These are phyloP conservation scores for Melocanna baccifera DNA, from an alignment of 176 grass and related monocot genomes.

Conservation along the genomic window DNA sequence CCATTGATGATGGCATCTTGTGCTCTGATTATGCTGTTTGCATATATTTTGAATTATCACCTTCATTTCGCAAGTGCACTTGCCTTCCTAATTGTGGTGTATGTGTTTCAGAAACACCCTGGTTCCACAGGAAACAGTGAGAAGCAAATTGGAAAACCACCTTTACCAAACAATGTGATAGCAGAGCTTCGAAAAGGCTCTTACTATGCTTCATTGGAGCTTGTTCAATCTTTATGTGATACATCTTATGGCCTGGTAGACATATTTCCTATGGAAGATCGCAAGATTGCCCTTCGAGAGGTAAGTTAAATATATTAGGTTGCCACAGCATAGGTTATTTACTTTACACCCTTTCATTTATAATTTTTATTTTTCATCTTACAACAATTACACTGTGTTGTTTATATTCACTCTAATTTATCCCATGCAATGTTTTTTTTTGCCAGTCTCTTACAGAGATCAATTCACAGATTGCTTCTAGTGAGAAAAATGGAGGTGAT, in stretches of 20 bases:
- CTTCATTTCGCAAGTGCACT: conserved; percentile 13
- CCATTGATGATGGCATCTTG: background rate
- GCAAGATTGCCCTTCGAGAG: conserved; percentile 91
- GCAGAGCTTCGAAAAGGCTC: conserved; percentile 83
- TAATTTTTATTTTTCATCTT: background rate
- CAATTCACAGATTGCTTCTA: conserved; percentile 74
- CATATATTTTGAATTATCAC: conserved; percentile 14
- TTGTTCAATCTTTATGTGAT: conserved; percentile 92
- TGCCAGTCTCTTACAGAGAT: conserved; percentile 79
- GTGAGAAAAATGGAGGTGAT: conserved; percentile 91
- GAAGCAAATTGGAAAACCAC: conserved; percentile 77
- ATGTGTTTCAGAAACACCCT: conserved; percentile 64
- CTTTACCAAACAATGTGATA: conserved; percentile 78
- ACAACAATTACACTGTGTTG: background rate
- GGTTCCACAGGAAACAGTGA: conserved; percentile 54
- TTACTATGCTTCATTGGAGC: conserved; percentile 95
- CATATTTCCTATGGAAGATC: conserved; percentile 95
- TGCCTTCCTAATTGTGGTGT: background rate
- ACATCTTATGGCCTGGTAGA: conserved; percentile 95
- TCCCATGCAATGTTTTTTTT: conserved; percentile 8
- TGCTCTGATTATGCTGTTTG: conserved; percentile 10
- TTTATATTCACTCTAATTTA: conserved; percentile 22
- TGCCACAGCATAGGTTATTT: conserved; percentile 4
- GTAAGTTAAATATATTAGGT: conserved; percentile 35
- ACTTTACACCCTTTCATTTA: background rate